phyloP scores from a whole-genome alignment of 2,329 filamentous ascomycete species.

The Talaromyces islandicus region DNA sequence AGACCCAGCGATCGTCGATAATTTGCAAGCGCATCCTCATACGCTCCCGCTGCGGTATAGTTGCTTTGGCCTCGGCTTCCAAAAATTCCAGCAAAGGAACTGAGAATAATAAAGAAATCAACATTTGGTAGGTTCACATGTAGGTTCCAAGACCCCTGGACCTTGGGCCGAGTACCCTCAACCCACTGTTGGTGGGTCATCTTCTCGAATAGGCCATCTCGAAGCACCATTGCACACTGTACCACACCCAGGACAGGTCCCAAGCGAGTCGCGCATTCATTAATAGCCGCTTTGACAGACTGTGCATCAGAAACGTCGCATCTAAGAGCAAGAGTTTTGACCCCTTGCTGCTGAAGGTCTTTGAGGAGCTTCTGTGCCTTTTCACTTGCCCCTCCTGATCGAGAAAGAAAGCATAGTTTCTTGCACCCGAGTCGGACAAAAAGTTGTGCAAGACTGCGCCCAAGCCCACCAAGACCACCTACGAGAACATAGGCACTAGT shows the following conservation, averaged over 20 bases:
- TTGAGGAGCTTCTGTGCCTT: background rate
- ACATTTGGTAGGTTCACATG: slow-evolving; percentile 5
- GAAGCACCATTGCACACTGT: slow-evolving; percentile 7
- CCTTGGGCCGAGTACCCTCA: slow-evolving; percentile 1
- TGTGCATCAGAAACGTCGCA: background rate
- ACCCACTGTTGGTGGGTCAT: background rate
- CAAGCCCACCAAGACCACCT: slow-evolving; percentile 38
- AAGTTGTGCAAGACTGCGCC: slow-evolving; percentile 27
- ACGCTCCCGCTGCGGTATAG: slow-evolving; percentile 22
- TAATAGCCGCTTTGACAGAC: background rate
- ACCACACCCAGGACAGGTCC: slow-evolving; percentile 9
- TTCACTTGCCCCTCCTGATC: background rate
- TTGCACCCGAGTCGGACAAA: slow-evolving; percentile 31
- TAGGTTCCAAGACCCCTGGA: slow-evolving; percentile 5
- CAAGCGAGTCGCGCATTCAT: background rate
- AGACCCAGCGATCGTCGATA: slow-evolving; percentile 22
- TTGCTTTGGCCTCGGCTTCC: slow-evolving; percentile 23
- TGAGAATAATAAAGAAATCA: slow-evolving; percentile 24
- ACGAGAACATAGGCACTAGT: slow-evolving; percentile 26
- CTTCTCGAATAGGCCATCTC: background rate
- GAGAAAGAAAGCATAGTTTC: slow-evolving; percentile 16
- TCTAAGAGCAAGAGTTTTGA: background rate
- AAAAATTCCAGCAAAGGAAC: slow-evolving; percentile 22
- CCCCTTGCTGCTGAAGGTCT: background rate
- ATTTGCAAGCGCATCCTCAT: slow-evolving; percentile 21